A percentile compares a stretch with the other conserved stretches of the same genome.
These are phyloP conservation scores for Tolypocladium album DNA, from an alignment of 2,329 filamentous ascomycete species.

Conservation along the genomic window DNA sequence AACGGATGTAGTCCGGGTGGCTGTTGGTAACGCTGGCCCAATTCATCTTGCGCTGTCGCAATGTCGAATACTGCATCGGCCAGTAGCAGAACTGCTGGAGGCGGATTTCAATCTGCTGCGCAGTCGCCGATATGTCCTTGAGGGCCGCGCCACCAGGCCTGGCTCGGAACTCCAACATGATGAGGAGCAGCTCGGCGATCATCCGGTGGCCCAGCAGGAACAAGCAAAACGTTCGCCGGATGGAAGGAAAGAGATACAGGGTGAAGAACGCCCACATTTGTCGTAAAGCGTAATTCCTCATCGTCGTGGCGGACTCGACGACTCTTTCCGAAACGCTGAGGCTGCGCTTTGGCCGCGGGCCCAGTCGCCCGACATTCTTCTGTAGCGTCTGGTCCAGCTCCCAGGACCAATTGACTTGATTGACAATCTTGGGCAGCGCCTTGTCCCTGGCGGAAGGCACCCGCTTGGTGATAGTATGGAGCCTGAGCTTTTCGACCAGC, in stretches of 20 bases:
- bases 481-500: conserved; percentile 75
- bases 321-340: conserved; percentile 91
- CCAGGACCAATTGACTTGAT: conserved; percentile 92
- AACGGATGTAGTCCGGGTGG: conserved; percentile 95
- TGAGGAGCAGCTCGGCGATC: conserved; percentile 67
- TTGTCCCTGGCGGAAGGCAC: conserved; percentile 72
- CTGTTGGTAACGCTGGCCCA: conserved; percentile 95
- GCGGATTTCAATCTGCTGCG: conserved; percentile 93
- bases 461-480: conserved; percentile 75
- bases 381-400: conserved; percentile 80
- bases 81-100: conserved; percentile 98
- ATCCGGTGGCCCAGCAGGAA: conserved; percentile 70
- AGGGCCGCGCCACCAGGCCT: conserved; percentile 71
- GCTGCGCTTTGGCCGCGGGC: conserved; percentile 68
- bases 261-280: conserved; percentile 61
- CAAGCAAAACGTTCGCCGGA: conserved; percentile 64
- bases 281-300: conserved; percentile 64
- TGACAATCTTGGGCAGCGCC: conserved; percentile 69
- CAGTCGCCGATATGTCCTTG: conserved; percentile 92
- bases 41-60: conserved; percentile 79
- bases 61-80: conserved; percentile 90
- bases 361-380: conserved; percentile 79
- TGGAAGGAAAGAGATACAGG: conserved; percentile 67
- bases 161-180: conserved; percentile 74
- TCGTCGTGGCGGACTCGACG: conserved; percentile 81